These are phyloP conservation scores for Dendrobium officinale DNA, from an alignment of 106 monocot species.

Conservation along the genomic window DNA sequence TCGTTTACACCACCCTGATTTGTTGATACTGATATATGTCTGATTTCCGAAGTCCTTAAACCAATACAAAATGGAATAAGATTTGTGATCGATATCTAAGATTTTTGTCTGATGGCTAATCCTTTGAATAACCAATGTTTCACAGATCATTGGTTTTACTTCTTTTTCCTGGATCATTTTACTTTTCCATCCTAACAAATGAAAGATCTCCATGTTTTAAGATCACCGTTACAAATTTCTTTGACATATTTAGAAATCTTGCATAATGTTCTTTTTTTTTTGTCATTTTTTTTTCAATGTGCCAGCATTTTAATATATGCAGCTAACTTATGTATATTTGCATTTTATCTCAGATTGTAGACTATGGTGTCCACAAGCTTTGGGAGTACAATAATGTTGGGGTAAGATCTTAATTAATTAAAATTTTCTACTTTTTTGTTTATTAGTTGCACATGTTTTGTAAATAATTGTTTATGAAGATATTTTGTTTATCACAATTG, in stretches of 20 bases:
- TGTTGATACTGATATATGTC: not conserved
- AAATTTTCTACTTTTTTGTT: not conserved
- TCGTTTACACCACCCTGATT: not conserved
- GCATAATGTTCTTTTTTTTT: not conserved
- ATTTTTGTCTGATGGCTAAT: not conserved
- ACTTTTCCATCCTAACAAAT: not conserved
- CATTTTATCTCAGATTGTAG: slow-evolving; percentile 10
- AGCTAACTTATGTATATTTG: not conserved
- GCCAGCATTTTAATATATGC: not conserved
- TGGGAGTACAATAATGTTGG: slow-evolving; percentile 11
- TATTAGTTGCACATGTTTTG: not conserved
- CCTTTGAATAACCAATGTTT: not conserved
- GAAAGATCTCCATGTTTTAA: not conserved
- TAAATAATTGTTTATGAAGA: not conserved
- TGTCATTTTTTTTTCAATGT: too few species aligned
- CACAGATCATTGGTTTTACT: not conserved
- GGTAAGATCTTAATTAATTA: slow-evolving; percentile 1
- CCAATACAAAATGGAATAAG: not conserved
- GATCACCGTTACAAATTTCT: not conserved
- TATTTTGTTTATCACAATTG: not conserved
- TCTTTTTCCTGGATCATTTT: not conserved
- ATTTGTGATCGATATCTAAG: not conserved
- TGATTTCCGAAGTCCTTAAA: not conserved
- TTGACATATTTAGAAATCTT: not conserved
- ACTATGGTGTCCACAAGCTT: slow-evolving; percentile 14